Conservation (phyloP, 176 grass and related monocot genomes). For the Pontederia paniculata region DNA sequence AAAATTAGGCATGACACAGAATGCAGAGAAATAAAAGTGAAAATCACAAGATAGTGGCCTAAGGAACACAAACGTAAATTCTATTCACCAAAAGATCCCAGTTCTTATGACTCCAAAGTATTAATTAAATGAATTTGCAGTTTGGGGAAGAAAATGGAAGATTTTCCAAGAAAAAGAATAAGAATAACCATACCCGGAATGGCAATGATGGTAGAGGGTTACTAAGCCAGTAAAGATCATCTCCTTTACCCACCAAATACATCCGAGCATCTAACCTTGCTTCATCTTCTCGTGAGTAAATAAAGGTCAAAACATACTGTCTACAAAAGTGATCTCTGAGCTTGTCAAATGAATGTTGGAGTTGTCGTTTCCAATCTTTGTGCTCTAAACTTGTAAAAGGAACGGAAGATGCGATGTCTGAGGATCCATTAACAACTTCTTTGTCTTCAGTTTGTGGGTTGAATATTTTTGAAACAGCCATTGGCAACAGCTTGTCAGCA, state of each 20-base stretch:
- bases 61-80: no score
- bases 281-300: constrained; percentile 89
- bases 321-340: constrained; percentile 90
- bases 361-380: constrained; percentile 82
- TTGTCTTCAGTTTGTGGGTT: constrained; percentile 52
- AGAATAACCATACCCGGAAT: constrained; percentile 71
- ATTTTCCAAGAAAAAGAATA: neutral
- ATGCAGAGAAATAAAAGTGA: no score
- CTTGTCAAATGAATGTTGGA: constrained; percentile 81
- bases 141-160: constrained; percentile 2
- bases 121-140: no score
- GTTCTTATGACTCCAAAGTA: no score
- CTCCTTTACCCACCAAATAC: constrained; percentile 61
- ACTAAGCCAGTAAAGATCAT: constrained; percentile 74
- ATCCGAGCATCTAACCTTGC: constrained; percentile 87
- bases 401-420: constrained; percentile 38
- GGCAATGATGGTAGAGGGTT: constrained; percentile 74
- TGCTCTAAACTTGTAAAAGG: constrained; percentile 49
- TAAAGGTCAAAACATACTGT: constrained; percentile 93
- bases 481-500: constrained; percentile 75
- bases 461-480: constrained; percentile 65
- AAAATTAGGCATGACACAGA: no score
- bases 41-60: no score
- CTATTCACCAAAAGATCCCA: no score
- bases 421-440: constrained; percentile 39